phyloP scores from a whole-genome alignment of 257 asterid species.

The Apocynum venetum region DNA sequence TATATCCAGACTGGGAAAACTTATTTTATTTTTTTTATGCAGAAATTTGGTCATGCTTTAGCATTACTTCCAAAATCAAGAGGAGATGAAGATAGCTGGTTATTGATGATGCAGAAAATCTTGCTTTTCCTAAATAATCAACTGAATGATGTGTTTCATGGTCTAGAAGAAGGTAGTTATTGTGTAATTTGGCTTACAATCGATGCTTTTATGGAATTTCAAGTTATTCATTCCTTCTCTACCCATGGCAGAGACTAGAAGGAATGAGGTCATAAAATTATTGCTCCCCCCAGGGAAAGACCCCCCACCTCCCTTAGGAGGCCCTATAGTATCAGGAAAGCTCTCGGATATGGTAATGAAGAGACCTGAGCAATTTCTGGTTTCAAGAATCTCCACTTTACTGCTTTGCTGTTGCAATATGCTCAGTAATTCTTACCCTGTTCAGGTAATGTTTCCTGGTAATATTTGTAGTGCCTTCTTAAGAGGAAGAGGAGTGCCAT shows the following conservation, averaged over 20 bases:
- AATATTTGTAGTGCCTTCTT: slow-evolving; percentile 4
- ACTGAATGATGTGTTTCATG: slow-evolving; percentile 68
- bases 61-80: slow-evolving; percentile 79
- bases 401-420: slow-evolving; percentile 67
- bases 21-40: slow-evolving; percentile 36
- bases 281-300: slow-evolving; percentile 75
- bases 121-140: slow-evolving; percentile 55
- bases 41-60: slow-evolving; percentile 73
- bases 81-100: slow-evolving; percentile 88
- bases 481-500: neutral
- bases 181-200: slow-evolving; percentile 16
- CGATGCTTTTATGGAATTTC: slow-evolving; percentile 22
- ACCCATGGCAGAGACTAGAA: slow-evolving; percentile 46
- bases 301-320: slow-evolving; percentile 69
- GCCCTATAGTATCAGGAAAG: slow-evolving; percentile 37
- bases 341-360: slow-evolving; percentile 40
- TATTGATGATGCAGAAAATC: slow-evolving; percentile 63
- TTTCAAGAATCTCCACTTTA: slow-evolving; percentile 61
- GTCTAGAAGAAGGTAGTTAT: slow-evolving; percentile 79
- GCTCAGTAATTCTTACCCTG: slow-evolving; percentile 70
- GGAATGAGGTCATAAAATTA: slow-evolving; percentile 49
- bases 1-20: slow-evolving; percentile 21
- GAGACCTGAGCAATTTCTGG: slow-evolving; percentile 71
- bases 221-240: slow-evolving; percentile 15
- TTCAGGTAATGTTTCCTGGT: slow-evolving; percentile 48